Percentiles rank a stretch among this genome's conserved stretches.
These are phyloP conservation scores for Xylariaceae sp. DNA, from an alignment of 2,329 filamentous ascomycete genomes.

Conservation along the genomic window DNA sequence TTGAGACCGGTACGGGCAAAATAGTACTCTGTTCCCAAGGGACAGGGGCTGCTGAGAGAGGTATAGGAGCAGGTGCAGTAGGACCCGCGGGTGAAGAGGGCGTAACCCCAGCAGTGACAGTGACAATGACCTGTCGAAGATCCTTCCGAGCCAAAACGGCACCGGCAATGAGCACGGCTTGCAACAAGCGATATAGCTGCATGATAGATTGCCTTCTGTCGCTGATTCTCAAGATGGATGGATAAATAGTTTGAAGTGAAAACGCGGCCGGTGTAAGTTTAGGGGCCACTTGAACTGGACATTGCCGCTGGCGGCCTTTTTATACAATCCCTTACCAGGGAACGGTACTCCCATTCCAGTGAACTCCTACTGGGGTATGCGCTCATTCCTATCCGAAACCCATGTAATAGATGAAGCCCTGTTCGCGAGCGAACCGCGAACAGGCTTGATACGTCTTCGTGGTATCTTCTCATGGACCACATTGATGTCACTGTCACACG, in stretches of 20 bases:
- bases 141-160: constrained; percentile 24
- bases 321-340: neutral
- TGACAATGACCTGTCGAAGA: constrained; percentile 24
- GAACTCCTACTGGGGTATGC: neutral
- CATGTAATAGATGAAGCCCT: neutral
- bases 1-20: neutral
- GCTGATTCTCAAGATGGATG: neutral
- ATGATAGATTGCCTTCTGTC: constrained; percentile 23
- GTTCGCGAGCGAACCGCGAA: neutral
- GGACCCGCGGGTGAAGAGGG: neutral
- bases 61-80: constrained; percentile 9
- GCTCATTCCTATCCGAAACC: neutral
- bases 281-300: neutral
- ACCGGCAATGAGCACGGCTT: constrained; percentile 24
- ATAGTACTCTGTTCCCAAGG: constrained; percentile 22
- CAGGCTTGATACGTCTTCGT: constrained; percentile 26
- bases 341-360: neutral
- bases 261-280: neutral
- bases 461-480: constrained; percentile 19
- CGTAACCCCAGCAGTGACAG: constrained; percentile 16
- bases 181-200: constrained; percentile 27
- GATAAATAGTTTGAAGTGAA: neutral
- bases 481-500: constrained; percentile 25
- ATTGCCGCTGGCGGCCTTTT: neutral
- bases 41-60: constrained; percentile 17